phyloP scores from a whole-genome alignment of 2,329 filamentous ascomycete genomes.

The Penicillium corylophilum region DNA sequence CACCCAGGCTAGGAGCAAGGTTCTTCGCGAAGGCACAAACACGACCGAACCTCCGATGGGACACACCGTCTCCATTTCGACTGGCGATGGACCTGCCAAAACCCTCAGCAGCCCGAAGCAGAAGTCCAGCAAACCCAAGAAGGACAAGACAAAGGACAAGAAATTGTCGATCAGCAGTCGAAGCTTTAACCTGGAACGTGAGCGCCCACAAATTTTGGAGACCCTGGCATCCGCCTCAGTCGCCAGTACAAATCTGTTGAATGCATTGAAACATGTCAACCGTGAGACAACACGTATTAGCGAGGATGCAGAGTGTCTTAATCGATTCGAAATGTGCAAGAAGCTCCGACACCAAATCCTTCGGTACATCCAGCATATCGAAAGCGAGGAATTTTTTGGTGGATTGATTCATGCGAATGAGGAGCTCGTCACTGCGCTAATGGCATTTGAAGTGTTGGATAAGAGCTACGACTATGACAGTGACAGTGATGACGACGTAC shows the following conservation, averaged over 20 bases:
- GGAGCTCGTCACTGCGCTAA: conserved; percentile 87
- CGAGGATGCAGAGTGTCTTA: conserved; percentile 71
- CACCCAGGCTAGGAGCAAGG: conserved; percentile 76
- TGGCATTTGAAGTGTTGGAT: conserved; percentile 93
- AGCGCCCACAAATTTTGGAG: conserved; percentile 82
- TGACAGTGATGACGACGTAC: conserved; percentile 60
- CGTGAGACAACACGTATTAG: conserved; percentile 85
- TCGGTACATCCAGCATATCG: conserved; percentile 88
- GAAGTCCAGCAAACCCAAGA: conserved; percentile 44
- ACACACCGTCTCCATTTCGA: conserved; percentile 40
- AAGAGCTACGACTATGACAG: conserved; percentile 60
- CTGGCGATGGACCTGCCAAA: conserved; percentile 39
- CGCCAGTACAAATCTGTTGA: conserved; percentile 84
- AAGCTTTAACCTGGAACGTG: conserved; percentile 79
- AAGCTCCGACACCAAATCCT: conserved; percentile 77
- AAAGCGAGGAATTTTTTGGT: conserved; percentile 88
- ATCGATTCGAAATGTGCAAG: conserved; percentile 84
- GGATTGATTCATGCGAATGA: conserved; percentile 92
- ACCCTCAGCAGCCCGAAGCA: conserved; percentile 37
- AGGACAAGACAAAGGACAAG: conserved; percentile 58
- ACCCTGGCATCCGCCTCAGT: conserved; percentile 88
- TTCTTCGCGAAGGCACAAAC: conserved; percentile 74
- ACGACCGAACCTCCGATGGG: conserved; percentile 35
- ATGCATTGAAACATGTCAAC: conserved; percentile 85
- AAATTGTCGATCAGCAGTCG: conserved; percentile 51